Evolutionary conservation across 345 rosid genomes (phyloP), one percentile per base, ranked within the genome.

Genomic region (Ceriops zippeliana): DNA sequence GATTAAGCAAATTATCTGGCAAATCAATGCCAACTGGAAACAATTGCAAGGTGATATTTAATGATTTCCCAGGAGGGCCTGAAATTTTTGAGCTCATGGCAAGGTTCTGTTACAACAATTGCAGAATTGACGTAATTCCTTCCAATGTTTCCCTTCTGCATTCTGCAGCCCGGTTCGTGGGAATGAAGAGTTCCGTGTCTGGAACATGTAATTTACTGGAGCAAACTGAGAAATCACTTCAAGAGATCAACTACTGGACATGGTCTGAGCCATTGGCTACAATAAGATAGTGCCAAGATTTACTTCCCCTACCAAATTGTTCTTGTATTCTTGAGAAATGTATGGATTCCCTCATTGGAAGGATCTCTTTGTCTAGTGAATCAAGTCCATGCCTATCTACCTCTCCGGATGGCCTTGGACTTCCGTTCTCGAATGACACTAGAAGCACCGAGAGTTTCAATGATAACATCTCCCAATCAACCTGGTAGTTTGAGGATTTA

Each of bases 51-150:
- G 86, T 90, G 65, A 79, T 91, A 73, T 90, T 95, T 61, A 79
- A 86, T 69, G 99, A 90, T 58, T 95, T 95, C 63, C 97, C 97
- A 0, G 97, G 96, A 46, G 97, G 97, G 34, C 66, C 90, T 0
- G 86, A 79, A 70, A 70, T 85, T 75, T 91, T 95, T 66, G 96
- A 91, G 84, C 85, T 88, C 59, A 56, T 89, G 10, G 84, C 86
- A 34, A 82, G 89, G 70, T 95, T 91, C 83, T 91, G 96, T 71
- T 91, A 95, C 87, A 87, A 70, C 60, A 84, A 77, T 15, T 87
- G 96, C 61, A 46, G 62, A 51, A 67, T 82, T 22, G 78, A 77
- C 35, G 76, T 88, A 47, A 77, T 69, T 68, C 86, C 91, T 61
- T 80, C 81, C 58, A 90, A 91, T 65, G 71, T 87, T 63, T 77